These are phyloP conservation scores for Metschnikowia continentalis DNA, from an alignment of 805 yeast species.

Conservation along the genomic window DNA sequence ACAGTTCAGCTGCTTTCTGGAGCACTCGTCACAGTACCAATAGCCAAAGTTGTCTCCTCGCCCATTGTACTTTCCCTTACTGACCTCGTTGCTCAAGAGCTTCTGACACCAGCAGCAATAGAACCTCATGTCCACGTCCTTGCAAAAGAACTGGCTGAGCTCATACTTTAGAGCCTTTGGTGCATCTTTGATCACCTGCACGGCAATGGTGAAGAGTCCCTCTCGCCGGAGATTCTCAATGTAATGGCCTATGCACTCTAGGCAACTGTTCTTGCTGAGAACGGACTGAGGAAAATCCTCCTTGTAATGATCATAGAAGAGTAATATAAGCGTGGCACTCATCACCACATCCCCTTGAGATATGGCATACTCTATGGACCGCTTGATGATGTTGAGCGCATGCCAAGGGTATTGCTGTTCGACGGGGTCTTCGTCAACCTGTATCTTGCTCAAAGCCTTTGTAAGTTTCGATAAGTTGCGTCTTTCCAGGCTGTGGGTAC, in stretches of 20 bases:
- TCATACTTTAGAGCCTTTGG: conserved; percentile 27
- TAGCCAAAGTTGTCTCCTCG: conserved; percentile 48
- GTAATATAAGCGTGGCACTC: conserved; percentile 52
- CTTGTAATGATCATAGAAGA: conserved; percentile 40
- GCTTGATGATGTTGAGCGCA: conserved; percentile 44
- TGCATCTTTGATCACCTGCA: conserved; percentile 47
- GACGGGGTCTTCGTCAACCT: neutral
- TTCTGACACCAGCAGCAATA: conserved; percentile 61
- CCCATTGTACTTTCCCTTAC: conserved; percentile 36
- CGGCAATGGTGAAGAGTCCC: conserved; percentile 53
- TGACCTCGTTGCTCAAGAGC: conserved; percentile 54
- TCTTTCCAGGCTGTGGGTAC: conserved; percentile 12
- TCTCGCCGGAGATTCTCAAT: conserved; percentile 49
- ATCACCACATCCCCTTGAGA: conserved; percentile 62
- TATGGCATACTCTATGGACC: conserved; percentile 52
- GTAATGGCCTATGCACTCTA: conserved; percentile 56
- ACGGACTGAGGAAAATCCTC: conserved; percentile 9
- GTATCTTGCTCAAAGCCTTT: conserved; percentile 19
- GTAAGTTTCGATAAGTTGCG: conserved; percentile 23
- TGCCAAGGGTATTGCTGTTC: conserved; percentile 49
- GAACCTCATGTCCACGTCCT: conserved; percentile 37
- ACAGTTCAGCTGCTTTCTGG: conserved; percentile 60
- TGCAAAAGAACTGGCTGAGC: conserved; percentile 30
- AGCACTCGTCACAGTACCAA: conserved; percentile 83
- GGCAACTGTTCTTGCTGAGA: conserved; percentile 29